Evolutionary conservation across 2,329 filamentous ascomycete species (phyloP).

Genomic region (Falciphora oryzae): DNA sequence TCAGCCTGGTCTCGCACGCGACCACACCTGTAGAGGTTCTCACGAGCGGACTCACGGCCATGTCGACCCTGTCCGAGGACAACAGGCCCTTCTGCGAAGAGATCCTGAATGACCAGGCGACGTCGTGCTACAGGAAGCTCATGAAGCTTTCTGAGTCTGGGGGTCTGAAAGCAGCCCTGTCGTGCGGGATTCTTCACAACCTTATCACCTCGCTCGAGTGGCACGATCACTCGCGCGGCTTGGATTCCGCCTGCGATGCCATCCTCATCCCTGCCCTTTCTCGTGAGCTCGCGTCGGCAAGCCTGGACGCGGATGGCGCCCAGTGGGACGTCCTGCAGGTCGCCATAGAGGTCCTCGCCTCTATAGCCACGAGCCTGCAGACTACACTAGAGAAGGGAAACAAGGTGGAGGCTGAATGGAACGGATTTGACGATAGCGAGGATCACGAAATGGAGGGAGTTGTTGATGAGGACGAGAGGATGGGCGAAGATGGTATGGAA

Average conservation of each 20-base stretch:
- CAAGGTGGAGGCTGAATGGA: constrained; percentile 32
- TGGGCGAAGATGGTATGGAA: constrained; percentile 27
- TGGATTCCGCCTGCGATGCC: constrained; percentile 44
- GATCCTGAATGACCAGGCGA: constrained; percentile 43
- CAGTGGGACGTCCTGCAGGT: constrained; percentile 41
- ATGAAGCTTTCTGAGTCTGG: constrained; percentile 40
- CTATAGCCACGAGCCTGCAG: constrained; percentile 56
- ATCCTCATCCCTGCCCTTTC: constrained; percentile 41
- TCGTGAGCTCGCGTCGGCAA: constrained; percentile 24
- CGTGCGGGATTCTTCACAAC: constrained; percentile 59
- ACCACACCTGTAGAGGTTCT: constrained; percentile 35
- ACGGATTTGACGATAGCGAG: constrained; percentile 27
- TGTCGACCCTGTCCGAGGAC: constrained; percentile 56
- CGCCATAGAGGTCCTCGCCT: constrained; percentile 57
- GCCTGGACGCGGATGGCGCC: constrained; percentile 4
- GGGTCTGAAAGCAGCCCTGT: constrained; percentile 45
- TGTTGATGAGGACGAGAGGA: constrained; percentile 27
- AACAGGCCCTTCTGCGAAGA: constrained; percentile 46
- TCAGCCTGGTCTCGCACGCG: constrained; percentile 41
- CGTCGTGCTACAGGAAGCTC: constrained; percentile 43
- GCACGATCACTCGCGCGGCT: constrained; percentile 44
- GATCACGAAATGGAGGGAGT: constrained; percentile 23
- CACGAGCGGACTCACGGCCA: constrained; percentile 46
- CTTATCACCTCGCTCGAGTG: constrained; percentile 49
- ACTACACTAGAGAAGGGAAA: constrained; percentile 41